phyloP scores from a whole-genome alignment of 495 filamentous ascomycete genomes.

The Penicilliopsis zonata region DNA sequence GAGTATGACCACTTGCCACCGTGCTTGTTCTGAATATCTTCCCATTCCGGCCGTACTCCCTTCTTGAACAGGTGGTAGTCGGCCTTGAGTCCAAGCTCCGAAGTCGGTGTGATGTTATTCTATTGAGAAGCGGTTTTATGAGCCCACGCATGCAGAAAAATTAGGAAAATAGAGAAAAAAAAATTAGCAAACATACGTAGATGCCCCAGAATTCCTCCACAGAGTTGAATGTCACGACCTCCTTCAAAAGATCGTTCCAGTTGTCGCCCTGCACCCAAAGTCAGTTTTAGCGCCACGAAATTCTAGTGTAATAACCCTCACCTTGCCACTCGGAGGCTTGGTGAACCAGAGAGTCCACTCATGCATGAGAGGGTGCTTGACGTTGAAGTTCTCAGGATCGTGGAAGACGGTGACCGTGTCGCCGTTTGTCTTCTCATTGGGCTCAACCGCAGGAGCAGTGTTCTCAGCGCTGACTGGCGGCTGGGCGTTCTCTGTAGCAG shows the following conservation, averaged over 20 bases:
- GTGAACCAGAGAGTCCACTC: conserved; percentile 99
- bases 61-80: conserved; percentile 99
- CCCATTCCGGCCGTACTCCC: conserved; percentile 95
- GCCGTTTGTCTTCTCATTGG: conserved; percentile 24
- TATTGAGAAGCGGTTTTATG: conserved; percentile 25
- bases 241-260: conserved; percentile 96
- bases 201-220: conserved; percentile 99
- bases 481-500: conserved; percentile 29
- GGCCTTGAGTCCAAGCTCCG: conserved; percentile 90
- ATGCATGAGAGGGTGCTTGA: conserved; percentile 93
- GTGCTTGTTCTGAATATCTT: conserved; percentile 95
- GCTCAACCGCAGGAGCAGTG: conserved; percentile 19
- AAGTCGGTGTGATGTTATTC: conserved; percentile 98
- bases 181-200: conserved; percentile 57
- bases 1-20: conserved; percentile 97
- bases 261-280: conserved; percentile 61
- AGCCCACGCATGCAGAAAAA: background rate
- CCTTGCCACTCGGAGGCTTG: conserved; percentile 95
- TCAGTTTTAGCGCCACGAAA: background rate
- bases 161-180: background rate
- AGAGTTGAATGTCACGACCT: conserved; percentile 95
- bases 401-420: conserved; percentile 87
- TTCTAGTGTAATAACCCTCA: conserved; percentile 17
- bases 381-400: conserved; percentile 95
- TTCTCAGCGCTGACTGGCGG: conserved; percentile 31